Conservation (phyloP, 108 stramenopile species). For the Pelagomonas calceolata region DNA sequence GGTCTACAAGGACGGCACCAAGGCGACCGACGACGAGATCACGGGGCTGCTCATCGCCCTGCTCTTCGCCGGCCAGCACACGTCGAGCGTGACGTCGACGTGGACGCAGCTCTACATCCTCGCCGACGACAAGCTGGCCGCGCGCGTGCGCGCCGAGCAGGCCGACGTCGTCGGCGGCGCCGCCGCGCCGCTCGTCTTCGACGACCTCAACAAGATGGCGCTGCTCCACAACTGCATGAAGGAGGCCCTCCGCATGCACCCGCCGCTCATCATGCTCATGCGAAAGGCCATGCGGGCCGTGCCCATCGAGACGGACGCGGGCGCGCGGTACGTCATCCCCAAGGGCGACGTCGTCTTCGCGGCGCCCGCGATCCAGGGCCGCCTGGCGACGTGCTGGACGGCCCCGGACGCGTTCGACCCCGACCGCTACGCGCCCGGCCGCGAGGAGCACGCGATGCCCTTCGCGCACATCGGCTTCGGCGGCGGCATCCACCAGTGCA, state of each 20-base stretch:
- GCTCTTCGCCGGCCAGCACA: conserved; percentile 99
- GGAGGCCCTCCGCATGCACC: conserved; percentile 88
- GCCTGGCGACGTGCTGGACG: conserved; percentile 75
- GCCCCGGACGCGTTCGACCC: conserved; percentile 88
- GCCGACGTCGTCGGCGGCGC: conserved; percentile 25
- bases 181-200: conserved; percentile 42
- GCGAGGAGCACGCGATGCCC: conserved; percentile 83
- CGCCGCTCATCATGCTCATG: conserved; percentile 94
- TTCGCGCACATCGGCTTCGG: conserved; percentile 96
- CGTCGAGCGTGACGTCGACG: conserved; percentile 87
- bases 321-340: conserved; percentile 48
- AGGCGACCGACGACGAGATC: conserved; percentile 80
- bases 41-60: conserved; percentile 93
- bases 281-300: conserved; percentile 79
- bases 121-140: conserved; percentile 63
- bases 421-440: conserved; percentile 79
- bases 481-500: conserved; percentile 95
- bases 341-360: conserved; percentile 83
- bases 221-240: conserved; percentile 83
- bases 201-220: conserved; percentile 71
- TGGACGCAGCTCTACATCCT: conserved; percentile 82
- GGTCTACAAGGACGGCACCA: conserved; percentile 89
- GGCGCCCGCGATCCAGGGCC: conserved; percentile 79
- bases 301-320: conserved; percentile 31
- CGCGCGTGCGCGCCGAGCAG: conserved; percentile 75